Percentiles rank a stretch among this genome's conserved stretches.
These are phyloP conservation scores for Leccinum glutinopallens DNA, from an alignment of 1,284 basidiomycete species.

Conservation along the genomic window DNA sequence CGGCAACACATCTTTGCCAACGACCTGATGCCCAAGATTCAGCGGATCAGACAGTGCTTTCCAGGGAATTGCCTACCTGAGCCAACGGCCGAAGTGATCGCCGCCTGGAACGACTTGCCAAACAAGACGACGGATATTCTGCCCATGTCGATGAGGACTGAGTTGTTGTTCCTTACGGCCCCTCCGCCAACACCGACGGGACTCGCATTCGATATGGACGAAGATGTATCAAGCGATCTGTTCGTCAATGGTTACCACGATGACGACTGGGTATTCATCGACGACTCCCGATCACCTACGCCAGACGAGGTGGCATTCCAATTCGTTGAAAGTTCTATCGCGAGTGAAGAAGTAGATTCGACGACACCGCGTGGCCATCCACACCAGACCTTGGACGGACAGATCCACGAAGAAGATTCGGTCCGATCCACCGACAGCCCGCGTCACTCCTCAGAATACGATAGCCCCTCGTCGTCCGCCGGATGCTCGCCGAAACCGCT, in stretches of 20 bases:
- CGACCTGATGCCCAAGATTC: slow-evolving; percentile 22
- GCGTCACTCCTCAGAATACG: slow-evolving; percentile 15
- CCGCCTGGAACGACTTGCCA: slow-evolving; percentile 28
- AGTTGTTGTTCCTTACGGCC: slow-evolving; percentile 5
- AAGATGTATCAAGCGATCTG: slow-evolving; percentile 1
- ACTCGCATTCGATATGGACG: slow-evolving; percentile 8
- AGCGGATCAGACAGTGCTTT: slow-evolving; percentile 23
- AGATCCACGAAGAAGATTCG: slow-evolving; percentile 3
- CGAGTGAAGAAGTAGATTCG: neutral
- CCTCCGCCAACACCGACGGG: slow-evolving; percentile 29
- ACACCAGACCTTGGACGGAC: neutral
- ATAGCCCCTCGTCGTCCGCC: slow-evolving; percentile 17
- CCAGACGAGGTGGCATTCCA: slow-evolving; percentile 7
- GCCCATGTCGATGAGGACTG: slow-evolving; percentile 13
- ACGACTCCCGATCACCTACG: slow-evolving; percentile 4
- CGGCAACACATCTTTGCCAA: slow-evolving; percentile 11
- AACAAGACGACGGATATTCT: slow-evolving; percentile 21
- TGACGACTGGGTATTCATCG: slow-evolving; percentile 9
- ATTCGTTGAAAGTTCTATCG: neutral
- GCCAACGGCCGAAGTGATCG: slow-evolving; percentile 18
- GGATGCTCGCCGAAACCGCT: slow-evolving; percentile 4
- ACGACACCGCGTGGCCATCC: slow-evolving; percentile 1
- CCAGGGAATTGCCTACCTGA: slow-evolving; percentile 16
- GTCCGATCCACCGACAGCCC: neutral
- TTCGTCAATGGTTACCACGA: slow-evolving; percentile 2